phyloP scores from a whole-genome alignment of 1,284 basidiomycete genomes.

The Trichosporon sp. region DNA sequence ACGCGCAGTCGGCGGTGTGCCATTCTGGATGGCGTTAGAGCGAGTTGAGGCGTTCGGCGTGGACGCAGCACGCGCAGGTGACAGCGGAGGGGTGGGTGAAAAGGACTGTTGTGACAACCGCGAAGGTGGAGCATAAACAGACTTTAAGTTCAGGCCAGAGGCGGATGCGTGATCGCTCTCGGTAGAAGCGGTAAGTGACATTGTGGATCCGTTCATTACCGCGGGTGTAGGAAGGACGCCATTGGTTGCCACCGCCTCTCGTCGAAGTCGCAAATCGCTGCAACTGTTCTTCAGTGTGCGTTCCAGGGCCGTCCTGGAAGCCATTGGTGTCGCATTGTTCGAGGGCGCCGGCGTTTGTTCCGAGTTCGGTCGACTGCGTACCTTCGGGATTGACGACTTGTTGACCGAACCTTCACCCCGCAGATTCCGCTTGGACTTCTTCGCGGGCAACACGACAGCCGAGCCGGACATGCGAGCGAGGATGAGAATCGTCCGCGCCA shows the following conservation, averaged over 20 bases:
- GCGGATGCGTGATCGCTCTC: constrained; percentile 1
- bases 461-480: constrained; percentile 58
- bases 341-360: constrained; percentile 1
- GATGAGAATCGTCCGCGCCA: constrained; percentile 57
- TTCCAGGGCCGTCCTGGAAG: constrained; percentile 6
- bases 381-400: constrained; percentile 2
- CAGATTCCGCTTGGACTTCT: constrained; percentile 1
- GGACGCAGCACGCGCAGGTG: constrained; percentile 10
- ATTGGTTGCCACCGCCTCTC: constrained; percentile 3
- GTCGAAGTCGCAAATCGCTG: constrained; percentile 17
- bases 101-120: constrained; percentile 3
- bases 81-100: constrained; percentile 10
- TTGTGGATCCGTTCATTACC: neutral
- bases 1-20: constrained; percentile 21
- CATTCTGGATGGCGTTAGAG: constrained; percentile 6
- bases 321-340: neutral
- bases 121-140: constrained; percentile 2
- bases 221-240: neutral
- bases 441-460: neutral
- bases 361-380: constrained; percentile 2
- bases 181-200: neutral
- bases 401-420: neutral
- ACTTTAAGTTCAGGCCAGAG: neutral
- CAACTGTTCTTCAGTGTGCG: constrained; percentile 17
- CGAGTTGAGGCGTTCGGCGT: constrained; percentile 4